A percentile compares a stretch with the other conserved stretches of the same genome.
Evolutionary conservation across 148 eudicot species (phyloP).

Genomic region (Rhododendron williamsianum): DNA sequence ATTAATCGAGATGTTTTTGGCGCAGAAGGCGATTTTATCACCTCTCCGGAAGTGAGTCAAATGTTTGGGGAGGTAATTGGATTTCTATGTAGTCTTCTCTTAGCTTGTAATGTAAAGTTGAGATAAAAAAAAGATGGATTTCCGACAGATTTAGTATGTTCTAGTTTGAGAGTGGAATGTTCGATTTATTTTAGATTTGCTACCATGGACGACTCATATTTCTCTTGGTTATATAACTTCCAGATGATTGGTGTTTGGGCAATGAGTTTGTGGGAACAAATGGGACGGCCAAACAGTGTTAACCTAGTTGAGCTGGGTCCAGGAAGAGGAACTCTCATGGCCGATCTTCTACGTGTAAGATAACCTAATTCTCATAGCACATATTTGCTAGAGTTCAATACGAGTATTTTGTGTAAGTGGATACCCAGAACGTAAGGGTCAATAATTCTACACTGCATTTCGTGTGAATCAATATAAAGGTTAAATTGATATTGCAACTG

Average conservation of each 20-base stretch:
- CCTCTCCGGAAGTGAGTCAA: slow-evolving; percentile 99
- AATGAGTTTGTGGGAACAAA: slow-evolving; percentile 95
- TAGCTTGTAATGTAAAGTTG: neutral
- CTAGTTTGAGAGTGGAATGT: neutral
- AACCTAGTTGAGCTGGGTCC: slow-evolving; percentile 94
- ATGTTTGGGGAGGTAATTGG: slow-evolving; percentile 95
- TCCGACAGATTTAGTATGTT: neutral
- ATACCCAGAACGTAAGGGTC: neutral
- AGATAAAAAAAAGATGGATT: neutral
- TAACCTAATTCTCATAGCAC: slow-evolving; percentile 8
- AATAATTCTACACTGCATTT: neutral
- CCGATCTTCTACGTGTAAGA: slow-evolving; percentile 85
- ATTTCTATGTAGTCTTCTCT: neutral
- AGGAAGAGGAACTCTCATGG: slow-evolving; percentile 97
- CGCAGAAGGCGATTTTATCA: slow-evolving; percentile 89
- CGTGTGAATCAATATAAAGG: neutral
- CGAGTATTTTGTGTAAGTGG: neutral
- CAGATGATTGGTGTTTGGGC: slow-evolving; percentile 98
- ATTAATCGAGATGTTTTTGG: slow-evolving; percentile 98
- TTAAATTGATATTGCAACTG: neutral
- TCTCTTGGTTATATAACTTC: neutral
- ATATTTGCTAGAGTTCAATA: neutral
- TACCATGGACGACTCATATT: neutral
- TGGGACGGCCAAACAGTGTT: slow-evolving; percentile 74
- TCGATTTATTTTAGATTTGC: neutral